phyloP scores from a whole-genome alignment of 805 yeast genomes.

The Kuraishia piskuri region DNA sequence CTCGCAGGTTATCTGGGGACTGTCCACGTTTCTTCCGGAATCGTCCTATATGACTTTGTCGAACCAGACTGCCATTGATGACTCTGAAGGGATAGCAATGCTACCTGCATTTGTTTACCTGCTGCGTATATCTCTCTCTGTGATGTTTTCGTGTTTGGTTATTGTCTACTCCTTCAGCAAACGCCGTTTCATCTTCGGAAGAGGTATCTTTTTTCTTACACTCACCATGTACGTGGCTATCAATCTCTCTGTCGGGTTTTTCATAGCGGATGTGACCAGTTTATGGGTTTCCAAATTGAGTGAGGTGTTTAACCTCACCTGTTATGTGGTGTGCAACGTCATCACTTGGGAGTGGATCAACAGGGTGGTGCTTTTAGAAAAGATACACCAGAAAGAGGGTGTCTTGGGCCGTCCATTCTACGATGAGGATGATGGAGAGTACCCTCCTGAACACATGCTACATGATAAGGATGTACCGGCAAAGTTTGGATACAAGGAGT shows the following conservation, averaged over 20 bases:
- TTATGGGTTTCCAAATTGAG: constrained; percentile 69
- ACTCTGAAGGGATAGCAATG: constrained; percentile 42
- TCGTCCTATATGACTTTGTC: constrained; percentile 15
- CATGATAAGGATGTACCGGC: neutral
- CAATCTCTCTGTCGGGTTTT: constrained; percentile 57
- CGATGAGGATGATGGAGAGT: constrained; percentile 43
- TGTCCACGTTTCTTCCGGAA: constrained; percentile 37
- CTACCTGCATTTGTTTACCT: constrained; percentile 70
- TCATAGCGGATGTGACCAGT: constrained; percentile 68
- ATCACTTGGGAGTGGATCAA: constrained; percentile 86
- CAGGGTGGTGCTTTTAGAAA: constrained; percentile 47
- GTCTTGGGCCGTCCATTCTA: constrained; percentile 67
- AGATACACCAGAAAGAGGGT: constrained; percentile 57
- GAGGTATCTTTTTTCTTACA: constrained; percentile 45
- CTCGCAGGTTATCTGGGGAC: constrained; percentile 64
- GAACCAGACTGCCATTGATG: constrained; percentile 19
- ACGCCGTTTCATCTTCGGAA: constrained; percentile 39
- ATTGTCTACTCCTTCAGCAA: constrained; percentile 46
- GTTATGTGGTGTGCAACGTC: constrained; percentile 64
- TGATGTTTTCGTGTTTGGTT: constrained; percentile 59
- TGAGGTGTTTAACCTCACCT: constrained; percentile 63
- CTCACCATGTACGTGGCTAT: constrained; percentile 45
- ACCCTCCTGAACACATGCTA: neutral
- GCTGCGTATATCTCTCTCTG: constrained; percentile 61
- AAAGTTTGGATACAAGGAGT: neutral